Base-by-base conservation (phyloP, 2,329 filamentous ascomycete species). In the Botrytis aclada region DNA sequence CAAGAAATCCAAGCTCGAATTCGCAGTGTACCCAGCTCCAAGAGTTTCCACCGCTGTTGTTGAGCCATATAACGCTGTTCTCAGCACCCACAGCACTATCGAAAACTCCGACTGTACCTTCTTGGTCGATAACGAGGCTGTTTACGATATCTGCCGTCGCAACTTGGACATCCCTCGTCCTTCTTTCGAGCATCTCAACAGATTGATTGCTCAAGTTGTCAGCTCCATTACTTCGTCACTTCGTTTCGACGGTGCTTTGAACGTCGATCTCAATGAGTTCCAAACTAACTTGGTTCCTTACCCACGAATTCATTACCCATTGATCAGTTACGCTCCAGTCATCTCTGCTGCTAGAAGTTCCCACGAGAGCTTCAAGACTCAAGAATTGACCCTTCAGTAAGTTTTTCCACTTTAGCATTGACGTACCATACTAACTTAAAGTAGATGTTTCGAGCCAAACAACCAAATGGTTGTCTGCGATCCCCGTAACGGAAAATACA, bases 401-500 rank as follows among this genome's bases (percentile, higher is more conserved):
- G 82, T 80, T 34, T 56, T 39, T n/a, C n/a, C 54, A 60, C 25
- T 51, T 41, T 25, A 34, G 70, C 25, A 62, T 56, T 47, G 22
- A 41, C 37, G 58, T 37, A 18, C 39, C 41, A 66, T 74, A 69
- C 74, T 74, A 67, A 76, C 32, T 29, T 16, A 34, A 29, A 66
- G 25, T 47, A 80, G 75, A 86, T 87, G 88, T 81, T 90, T 90
- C 78, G 89, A 91, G 80, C 88, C 88, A 43, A 88, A 88, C 83
- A 90, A 90, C 83, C 89, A 91, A 82, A 91, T 91, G 89, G 89
- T 75, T 43, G 88, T 90, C 76, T 91, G 89, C 78, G 88, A 91
- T 78, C 88, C 89, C 45, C 86, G 86, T 77, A 88, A 89, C 74
- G 89, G 89, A 78, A 91, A 90, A 82, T 91, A 91, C 83, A 91